These are phyloP conservation scores for Hemerocallis citrina DNA, from an alignment of 106 monocot species.

Conservation along the genomic window DNA sequence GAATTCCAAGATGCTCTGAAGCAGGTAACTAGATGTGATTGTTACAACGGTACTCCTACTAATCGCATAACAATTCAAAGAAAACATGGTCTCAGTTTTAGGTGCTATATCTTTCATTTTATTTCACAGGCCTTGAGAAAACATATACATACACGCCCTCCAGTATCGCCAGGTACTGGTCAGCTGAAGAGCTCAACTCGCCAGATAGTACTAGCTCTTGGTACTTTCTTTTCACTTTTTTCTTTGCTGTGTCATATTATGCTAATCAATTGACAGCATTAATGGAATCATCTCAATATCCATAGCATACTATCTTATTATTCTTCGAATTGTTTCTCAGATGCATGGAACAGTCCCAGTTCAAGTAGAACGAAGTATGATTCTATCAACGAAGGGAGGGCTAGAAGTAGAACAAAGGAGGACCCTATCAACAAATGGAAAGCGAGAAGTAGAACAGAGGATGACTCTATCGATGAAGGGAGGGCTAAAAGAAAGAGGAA, in stretches of 20 bases:
- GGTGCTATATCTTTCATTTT: background rate
- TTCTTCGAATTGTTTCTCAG: background rate
- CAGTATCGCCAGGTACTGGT: background rate
- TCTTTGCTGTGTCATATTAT: background rate
- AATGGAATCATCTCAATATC: background rate
- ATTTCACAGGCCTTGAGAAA: constrained; percentile 11
- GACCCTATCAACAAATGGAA: no score
- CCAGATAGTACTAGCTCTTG: background rate
- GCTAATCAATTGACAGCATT: background rate
- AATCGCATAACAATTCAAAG: background rate
- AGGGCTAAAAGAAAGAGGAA: constrained; percentile 14
- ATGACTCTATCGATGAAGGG: constrained; percentile 6
- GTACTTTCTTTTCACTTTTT: background rate
- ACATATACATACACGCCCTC: background rate
- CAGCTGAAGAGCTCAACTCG: background rate
- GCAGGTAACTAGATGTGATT: constrained; percentile 9
- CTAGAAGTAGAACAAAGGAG: no score
- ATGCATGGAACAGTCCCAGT: constrained; percentile 1
- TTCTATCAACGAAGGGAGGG: constrained; percentile 8
- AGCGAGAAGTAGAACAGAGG: background rate
- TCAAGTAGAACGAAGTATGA: constrained; percentile 3
- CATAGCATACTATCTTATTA: background rate
- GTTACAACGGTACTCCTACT: background rate
- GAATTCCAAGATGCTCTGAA: constrained; percentile 13
- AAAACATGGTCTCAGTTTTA: background rate